Percentiles rank a stretch among this genome's conserved stretches.
Evolutionary conservation across 2,329 filamentous ascomycete species (phyloP).

Genomic region (Aureobasidium sp.): DNA sequence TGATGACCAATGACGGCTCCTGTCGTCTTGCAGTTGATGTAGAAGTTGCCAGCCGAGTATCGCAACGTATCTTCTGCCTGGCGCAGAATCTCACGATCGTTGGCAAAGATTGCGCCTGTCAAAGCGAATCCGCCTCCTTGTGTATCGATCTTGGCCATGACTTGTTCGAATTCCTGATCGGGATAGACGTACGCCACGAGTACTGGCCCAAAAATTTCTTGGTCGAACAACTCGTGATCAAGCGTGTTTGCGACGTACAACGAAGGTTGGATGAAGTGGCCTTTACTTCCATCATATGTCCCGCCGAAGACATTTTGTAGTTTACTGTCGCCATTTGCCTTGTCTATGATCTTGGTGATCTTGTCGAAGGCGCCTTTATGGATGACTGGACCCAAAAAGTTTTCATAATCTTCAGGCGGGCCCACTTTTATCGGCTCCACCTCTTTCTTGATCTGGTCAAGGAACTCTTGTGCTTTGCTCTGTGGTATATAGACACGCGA

Average conservation of each 20-base stretch:
- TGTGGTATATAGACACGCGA: conserved; percentile 34
- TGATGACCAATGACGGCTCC: conserved; percentile 51
- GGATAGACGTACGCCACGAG: conserved; percentile 39
- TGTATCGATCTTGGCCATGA: neutral
- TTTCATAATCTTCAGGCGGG: conserved; percentile 29
- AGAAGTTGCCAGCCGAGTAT: conserved; percentile 52
- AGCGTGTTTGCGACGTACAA: conserved; percentile 39
- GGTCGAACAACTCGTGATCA: conserved; percentile 39
- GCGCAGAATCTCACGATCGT: conserved; percentile 42
- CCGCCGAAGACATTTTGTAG: conserved; percentile 42
- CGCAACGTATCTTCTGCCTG: conserved; percentile 46
- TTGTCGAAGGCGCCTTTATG: conserved; percentile 42
- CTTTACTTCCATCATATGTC: conserved; percentile 31
- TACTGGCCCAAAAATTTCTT: conserved; percentile 46
- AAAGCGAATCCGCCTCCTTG: conserved; percentile 40
- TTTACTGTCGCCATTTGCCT: conserved; percentile 37
- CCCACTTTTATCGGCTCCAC: conserved; percentile 26
- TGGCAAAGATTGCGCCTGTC: conserved; percentile 46
- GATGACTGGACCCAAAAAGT: conserved; percentile 46
- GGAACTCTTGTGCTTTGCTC: conserved; percentile 31
- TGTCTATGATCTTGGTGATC: conserved; percentile 41
- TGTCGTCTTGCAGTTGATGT: conserved; percentile 53
- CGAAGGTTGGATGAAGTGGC: conserved; percentile 38
- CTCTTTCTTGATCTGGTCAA: conserved; percentile 23
- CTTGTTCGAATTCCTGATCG: neutral